phyloP scores from a whole-genome alignment of 2,329 filamentous ascomycete genomes.

The Ploettnerulaceae sp. region DNA sequence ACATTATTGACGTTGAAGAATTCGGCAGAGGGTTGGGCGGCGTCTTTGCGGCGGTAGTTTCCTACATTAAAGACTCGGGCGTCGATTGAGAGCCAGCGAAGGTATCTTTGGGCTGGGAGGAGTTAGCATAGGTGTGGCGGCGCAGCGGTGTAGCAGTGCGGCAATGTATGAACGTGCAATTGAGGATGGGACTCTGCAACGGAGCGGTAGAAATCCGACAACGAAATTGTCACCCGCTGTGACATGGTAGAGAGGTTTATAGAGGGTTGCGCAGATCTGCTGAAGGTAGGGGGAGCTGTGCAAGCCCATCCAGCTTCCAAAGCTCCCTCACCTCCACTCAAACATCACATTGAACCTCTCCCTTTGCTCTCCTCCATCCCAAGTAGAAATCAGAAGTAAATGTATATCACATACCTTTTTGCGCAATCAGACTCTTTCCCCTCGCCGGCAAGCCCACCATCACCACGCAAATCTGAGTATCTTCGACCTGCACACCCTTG shows the following conservation, averaged over 20 bases:
- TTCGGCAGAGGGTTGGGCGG: conserved; percentile 83
- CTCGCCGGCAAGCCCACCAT: conserved; percentile 96
- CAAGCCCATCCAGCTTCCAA: background rate
- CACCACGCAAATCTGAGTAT: conserved; percentile 94
- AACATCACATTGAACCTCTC: background rate
- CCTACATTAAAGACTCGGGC: conserved; percentile 97
- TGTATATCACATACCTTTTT: conserved; percentile 66
- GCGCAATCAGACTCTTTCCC: conserved; percentile 95
- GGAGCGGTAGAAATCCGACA: too few species aligned
- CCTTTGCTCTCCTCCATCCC: background rate
- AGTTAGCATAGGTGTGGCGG: conserved; percentile 12
- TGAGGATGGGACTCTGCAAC: background rate
- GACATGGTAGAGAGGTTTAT: too few species aligned
- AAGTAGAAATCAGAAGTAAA: background rate
- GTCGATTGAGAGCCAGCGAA: conserved; percentile 92
- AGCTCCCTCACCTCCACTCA: background rate
- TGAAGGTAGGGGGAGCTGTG: background rate
- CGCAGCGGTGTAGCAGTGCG: too few species aligned
- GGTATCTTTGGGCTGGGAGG: conserved; percentile 74
- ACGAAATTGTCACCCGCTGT: too few species aligned
- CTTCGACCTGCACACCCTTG: conserved; percentile 80
- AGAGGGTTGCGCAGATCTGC: background rate
- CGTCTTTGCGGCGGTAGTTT: conserved; percentile 84
- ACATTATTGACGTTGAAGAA: conserved; percentile 92
- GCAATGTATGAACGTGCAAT: background rate